Percentiles rank a stretch among this genome's conserved stretches.
Conservation (phyloP, 495 filamentous ascomycete species). For the Aspergillus steynii region DNA sequence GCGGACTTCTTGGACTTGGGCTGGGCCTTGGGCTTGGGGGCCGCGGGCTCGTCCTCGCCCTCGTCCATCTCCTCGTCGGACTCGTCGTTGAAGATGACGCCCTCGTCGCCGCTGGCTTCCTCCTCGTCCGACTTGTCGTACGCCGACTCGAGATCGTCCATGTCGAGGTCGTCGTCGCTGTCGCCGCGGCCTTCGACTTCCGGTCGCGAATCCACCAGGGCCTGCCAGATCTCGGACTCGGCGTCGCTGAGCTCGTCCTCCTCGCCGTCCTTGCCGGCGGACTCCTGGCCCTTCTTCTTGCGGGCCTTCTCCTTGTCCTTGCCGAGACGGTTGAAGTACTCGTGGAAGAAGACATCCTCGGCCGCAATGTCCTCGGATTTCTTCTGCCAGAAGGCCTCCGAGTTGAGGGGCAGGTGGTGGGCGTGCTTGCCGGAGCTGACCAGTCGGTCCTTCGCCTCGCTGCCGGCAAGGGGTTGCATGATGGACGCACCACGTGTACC, state of each 20-base stretch:
- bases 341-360: constrained; percentile 97
- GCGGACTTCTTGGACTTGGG: constrained; percentile 42
- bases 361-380: constrained; percentile 80
- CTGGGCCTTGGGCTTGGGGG: constrained; percentile 28
- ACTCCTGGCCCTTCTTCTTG: constrained; percentile 55
- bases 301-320: constrained; percentile 62
- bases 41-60: constrained; percentile 31
- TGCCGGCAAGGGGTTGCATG: constrained; percentile 87
- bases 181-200: constrained; percentile 66
- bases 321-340: constrained; percentile 82
- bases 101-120: constrained; percentile 53
- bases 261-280: constrained; percentile 27
- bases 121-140: constrained; percentile 50
- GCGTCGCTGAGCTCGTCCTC: constrained; percentile 37
- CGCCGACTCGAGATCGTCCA: constrained; percentile 64
- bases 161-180: constrained; percentile 63
- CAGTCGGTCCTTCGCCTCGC: constrained; percentile 62
- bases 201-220: constrained; percentile 75
- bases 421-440: constrained; percentile 56
- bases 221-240: constrained; percentile 88
- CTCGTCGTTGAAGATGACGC: constrained; percentile 51
- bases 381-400: constrained; percentile 88
- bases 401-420: constrained; percentile 65
- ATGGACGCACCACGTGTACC: constrained; percentile 74
- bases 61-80: constrained; percentile 48